Conservation (phyloP, 2,329 filamentous ascomycete species). For the Harringtonia lauricola region DNA sequence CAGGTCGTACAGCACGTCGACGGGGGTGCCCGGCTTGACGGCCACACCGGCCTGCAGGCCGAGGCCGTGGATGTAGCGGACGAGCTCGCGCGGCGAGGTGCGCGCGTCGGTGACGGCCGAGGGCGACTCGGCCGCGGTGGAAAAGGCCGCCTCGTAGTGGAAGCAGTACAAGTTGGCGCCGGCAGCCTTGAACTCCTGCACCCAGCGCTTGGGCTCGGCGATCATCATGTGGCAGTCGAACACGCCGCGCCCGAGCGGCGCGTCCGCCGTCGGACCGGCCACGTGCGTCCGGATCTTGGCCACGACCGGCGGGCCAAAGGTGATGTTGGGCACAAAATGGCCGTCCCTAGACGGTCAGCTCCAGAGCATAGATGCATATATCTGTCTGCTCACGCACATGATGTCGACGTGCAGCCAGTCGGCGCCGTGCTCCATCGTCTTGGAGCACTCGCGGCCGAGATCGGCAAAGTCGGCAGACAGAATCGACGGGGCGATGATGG, state of each 20-base stretch:
- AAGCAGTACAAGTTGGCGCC: constrained; percentile 99
- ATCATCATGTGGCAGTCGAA: constrained; percentile 99
- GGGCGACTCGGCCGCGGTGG: constrained; percentile 72
- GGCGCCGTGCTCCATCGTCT: constrained; percentile 75
- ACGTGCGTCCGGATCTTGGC: constrained; percentile 87
- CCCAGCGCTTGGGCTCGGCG: constrained; percentile 97
- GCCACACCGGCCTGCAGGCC: constrained; percentile 89
- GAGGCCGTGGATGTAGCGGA: constrained; percentile 79
- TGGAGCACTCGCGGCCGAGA: constrained; percentile 74
- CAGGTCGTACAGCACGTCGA: constrained; percentile 87
- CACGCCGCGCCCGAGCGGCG: constrained; percentile 67
- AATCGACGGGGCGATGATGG: constrained; percentile 97
- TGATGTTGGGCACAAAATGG: constrained; percentile 98
- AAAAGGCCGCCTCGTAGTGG: constrained; percentile 95
- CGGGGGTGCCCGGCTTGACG: constrained; percentile 84
- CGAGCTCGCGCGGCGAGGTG: constrained; percentile 75
- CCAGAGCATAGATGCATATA: too few relatives aligned
- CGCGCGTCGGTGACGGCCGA: constrained; percentile 55
- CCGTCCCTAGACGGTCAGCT: constrained; percentile 58
- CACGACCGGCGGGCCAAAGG: constrained; percentile 89
- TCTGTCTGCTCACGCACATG: too few relatives aligned
- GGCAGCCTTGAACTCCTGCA: constrained; percentile 84
- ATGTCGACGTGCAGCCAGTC: constrained; percentile 96
- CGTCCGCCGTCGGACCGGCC: constrained; percentile 37
- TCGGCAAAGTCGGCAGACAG: constrained; percentile 91